These are phyloP conservation scores for Aspergillus pseudotamarii DNA, from an alignment of 2,329 filamentous ascomycete species.

Conservation along the genomic window DNA sequence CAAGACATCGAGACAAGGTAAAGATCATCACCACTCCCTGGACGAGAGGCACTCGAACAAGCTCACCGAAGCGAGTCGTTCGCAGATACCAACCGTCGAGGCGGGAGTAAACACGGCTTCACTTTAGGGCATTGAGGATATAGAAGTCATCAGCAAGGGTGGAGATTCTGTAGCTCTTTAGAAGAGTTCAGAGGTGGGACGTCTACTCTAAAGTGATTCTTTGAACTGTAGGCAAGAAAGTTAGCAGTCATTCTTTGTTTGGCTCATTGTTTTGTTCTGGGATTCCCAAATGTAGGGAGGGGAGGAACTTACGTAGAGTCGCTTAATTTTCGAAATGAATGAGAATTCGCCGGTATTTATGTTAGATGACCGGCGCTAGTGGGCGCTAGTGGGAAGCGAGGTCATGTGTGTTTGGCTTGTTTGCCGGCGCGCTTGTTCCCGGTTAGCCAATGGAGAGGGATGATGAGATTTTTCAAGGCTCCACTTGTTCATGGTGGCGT, in stretches of 20 bases:
- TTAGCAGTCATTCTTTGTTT: conserved; percentile 22
- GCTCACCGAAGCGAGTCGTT: conserved; percentile 39
- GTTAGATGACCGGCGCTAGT: background rate
- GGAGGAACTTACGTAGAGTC: conserved; percentile 46
- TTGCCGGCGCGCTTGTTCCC: conserved; percentile 6
- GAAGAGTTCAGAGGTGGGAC: conserved; percentile 86
- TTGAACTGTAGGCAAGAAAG: conserved; percentile 44
- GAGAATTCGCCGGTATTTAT: background rate
- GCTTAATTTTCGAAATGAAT: conserved; percentile 41
- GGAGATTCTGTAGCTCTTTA: conserved; percentile 88
- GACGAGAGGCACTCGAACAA: conserved; percentile 53
- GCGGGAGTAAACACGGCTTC: conserved; percentile 65
- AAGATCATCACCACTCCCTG: conserved; percentile 96
- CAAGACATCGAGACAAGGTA: conserved; percentile 70
- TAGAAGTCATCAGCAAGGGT: conserved; percentile 90
- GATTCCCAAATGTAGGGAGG: conserved; percentile 26
- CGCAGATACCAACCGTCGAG: conserved; percentile 33
- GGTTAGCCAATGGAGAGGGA: background rate
- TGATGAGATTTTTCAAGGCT: background rate
- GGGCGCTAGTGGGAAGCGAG: conserved; percentile 28
- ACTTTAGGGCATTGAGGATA: conserved; percentile 89
- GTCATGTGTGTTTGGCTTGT: conserved; percentile 20
- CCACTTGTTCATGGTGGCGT: background rate
- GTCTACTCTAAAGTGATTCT: conserved; percentile 99
- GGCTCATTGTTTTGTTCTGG: background rate